Conservation (phyloP, 2,329 filamentous ascomycete species). For the Dothideomycetes sp. region DNA sequence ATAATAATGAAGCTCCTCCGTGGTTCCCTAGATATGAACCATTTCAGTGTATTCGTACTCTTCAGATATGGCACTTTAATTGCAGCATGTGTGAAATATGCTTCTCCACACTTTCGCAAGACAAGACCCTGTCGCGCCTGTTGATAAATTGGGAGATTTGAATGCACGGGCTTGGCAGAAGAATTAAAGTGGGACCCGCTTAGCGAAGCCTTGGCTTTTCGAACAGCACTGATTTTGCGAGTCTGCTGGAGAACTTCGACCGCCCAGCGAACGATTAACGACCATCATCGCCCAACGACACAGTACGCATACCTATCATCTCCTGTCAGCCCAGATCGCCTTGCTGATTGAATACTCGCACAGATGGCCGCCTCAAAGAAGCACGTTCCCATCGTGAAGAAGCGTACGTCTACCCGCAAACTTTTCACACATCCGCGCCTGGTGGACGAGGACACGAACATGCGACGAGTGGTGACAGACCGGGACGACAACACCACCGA, state of each 20-base stretch:
- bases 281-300: slow-evolving; percentile 10
- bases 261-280: slow-evolving; percentile 5
- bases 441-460: neutral
- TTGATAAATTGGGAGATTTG: neutral
- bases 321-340: neutral
- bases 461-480: neutral
- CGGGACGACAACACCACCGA: slow-evolving; percentile 3
- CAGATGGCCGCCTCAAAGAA: slow-evolving; percentile 99
- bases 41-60: too few species aligned
- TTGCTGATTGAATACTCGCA: slow-evolving; percentile 6
- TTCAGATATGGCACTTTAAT: too few species aligned
- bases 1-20: too few species aligned
- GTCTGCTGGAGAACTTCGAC: neutral
- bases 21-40: too few species aligned
- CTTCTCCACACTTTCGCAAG: too few species aligned
- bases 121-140: neutral
- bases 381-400: slow-evolving; percentile 99
- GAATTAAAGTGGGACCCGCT: too few species aligned
- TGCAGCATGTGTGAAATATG: too few species aligned
- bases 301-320: slow-evolving; percentile 7
- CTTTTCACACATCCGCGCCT: neutral
- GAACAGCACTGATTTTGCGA: neutral
- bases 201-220: neutral
- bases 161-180: too few species aligned
- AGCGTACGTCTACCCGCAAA: slow-evolving; percentile 63